Evolutionary conservation across 805 yeast species (phyloP).

Genomic region (Monosporozyma unispora): DNA sequence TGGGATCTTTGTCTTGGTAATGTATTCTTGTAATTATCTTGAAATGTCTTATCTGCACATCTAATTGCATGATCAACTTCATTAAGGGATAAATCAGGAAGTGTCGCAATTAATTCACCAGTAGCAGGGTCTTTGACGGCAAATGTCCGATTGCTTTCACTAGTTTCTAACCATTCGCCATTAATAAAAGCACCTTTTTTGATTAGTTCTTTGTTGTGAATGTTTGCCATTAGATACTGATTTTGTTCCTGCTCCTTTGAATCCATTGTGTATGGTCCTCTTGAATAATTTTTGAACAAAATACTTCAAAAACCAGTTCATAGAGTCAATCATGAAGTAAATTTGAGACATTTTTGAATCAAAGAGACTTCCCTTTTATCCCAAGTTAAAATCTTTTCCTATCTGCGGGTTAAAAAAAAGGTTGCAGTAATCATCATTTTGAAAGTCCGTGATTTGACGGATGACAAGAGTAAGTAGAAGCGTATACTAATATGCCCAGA

Average conservation of each 20-base stretch:
- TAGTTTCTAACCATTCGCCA: slow-evolving; percentile 56
- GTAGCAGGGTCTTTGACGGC: slow-evolving; percentile 72
- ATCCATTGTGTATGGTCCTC: neutral
- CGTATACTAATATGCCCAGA: too few relatives aligned
- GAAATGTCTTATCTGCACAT: slow-evolving; percentile 39
- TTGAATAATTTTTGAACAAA: neutral
- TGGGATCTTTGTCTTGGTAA: slow-evolving; percentile 42
- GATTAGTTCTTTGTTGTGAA: slow-evolving; percentile 43
- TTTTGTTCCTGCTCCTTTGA: slow-evolving; percentile 6
- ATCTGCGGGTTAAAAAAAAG: neutral
- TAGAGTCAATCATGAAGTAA: too few relatives aligned
- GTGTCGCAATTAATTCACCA: slow-evolving; percentile 44
- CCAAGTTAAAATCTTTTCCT: neutral
- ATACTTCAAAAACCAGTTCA: too few relatives aligned
- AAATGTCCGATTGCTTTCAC: slow-evolving; percentile 39
- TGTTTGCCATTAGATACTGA: slow-evolving; percentile 13
- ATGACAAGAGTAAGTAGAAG: too few relatives aligned
- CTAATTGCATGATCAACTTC: slow-evolving; percentile 50
- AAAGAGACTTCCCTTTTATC: neutral
- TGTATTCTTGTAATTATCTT: slow-evolving; percentile 37
- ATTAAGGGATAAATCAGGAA: slow-evolving; percentile 54
- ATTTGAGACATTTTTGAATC: too few relatives aligned
- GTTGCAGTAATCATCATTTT: neutral
- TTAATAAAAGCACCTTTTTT: slow-evolving; percentile 56
- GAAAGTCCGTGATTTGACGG: neutral